Evolutionary conservation across 2,329 filamentous ascomycete genomes (phyloP).

Genomic region (Fusarium sulawesiense): DNA sequence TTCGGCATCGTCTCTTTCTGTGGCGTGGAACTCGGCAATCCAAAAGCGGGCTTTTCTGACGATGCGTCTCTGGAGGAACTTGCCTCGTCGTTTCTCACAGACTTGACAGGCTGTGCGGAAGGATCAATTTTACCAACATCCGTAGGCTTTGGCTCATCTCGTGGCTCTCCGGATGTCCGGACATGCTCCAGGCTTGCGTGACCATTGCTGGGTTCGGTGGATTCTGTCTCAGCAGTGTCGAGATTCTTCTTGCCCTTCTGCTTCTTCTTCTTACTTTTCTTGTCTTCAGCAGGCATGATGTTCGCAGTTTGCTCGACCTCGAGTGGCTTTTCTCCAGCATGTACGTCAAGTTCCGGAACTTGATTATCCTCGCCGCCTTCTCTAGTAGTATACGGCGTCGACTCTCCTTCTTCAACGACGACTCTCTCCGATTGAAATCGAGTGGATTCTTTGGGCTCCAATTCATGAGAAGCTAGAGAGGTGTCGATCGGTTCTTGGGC

Average conservation of each 20-base stretch:
- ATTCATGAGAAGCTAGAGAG: neutral
- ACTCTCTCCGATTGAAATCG: neutral
- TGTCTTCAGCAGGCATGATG: slow-evolving; percentile 16
- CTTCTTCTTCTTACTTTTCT: slow-evolving; percentile 38
- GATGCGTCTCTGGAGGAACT: neutral
- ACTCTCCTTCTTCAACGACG: neutral
- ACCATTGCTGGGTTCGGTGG: neutral
- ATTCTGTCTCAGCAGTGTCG: neutral
- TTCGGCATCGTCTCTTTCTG: neutral
- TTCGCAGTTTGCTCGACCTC: neutral
- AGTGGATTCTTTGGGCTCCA: neutral
- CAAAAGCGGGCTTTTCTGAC: neutral
- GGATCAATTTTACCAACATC: neutral
- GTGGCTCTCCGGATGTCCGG: neutral
- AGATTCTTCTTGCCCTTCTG: neutral
- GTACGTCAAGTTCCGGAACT: neutral
- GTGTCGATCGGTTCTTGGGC: neutral
- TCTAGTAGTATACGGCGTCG: neutral
- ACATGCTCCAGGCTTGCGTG: neutral
- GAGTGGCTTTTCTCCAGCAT: neutral
- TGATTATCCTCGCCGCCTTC: neutral
- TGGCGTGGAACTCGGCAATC: neutral
- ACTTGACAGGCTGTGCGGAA: neutral
- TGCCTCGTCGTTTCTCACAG: neutral
- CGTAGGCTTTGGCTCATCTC: neutral